These are phyloP conservation scores for Fonsecaea monophora DNA, from an alignment of 2,329 filamentous ascomycete genomes.

Conservation along the genomic window DNA sequence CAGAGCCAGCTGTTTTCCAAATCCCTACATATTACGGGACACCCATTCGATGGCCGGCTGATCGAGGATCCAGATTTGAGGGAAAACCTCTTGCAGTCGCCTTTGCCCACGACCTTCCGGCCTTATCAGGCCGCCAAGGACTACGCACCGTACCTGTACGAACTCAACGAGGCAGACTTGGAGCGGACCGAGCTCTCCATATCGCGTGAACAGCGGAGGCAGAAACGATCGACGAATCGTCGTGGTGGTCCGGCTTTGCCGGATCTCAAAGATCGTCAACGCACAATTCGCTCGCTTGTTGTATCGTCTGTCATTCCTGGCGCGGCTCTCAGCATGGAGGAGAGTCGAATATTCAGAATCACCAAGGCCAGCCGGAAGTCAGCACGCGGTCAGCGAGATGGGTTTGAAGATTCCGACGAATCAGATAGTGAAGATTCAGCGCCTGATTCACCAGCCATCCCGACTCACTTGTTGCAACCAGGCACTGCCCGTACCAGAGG, in stretches of 20 bases:
- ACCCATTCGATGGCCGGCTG: slow-evolving; percentile 92
- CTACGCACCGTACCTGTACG: slow-evolving; percentile 90
- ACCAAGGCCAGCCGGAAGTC: slow-evolving; percentile 63
- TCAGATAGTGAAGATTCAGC: slow-evolving; percentile 83
- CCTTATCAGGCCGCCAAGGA: slow-evolving; percentile 93
- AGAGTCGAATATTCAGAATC: slow-evolving; percentile 85
- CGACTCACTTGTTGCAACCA: slow-evolving; percentile 67
- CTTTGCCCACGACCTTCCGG: slow-evolving; percentile 81
- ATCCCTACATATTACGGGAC: slow-evolving; percentile 88
- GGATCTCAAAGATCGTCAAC: slow-evolving; percentile 93
- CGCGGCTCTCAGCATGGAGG: slow-evolving; percentile 77
- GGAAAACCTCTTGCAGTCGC: slow-evolving; percentile 82
- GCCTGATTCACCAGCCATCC: slow-evolving; percentile 80
- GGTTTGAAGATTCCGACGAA: slow-evolving; percentile 80
- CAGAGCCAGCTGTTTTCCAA: slow-evolving; percentile 93
- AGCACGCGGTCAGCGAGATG: slow-evolving; percentile 66
- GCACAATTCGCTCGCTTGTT: slow-evolving; percentile 89
- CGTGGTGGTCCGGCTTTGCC: slow-evolving; percentile 90
- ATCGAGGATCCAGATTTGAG: slow-evolving; percentile 91
- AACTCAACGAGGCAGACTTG: slow-evolving; percentile 87
- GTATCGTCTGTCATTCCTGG: slow-evolving; percentile 93
- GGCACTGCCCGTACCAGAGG: slow-evolving; percentile 86
- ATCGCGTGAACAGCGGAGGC: slow-evolving; percentile 87
- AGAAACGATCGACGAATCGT: slow-evolving; percentile 94
- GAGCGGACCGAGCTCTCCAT: slow-evolving; percentile 92